Conservation (phyloP, 2,329 filamentous ascomycete species). For the Clarireedia sp. region DNA sequence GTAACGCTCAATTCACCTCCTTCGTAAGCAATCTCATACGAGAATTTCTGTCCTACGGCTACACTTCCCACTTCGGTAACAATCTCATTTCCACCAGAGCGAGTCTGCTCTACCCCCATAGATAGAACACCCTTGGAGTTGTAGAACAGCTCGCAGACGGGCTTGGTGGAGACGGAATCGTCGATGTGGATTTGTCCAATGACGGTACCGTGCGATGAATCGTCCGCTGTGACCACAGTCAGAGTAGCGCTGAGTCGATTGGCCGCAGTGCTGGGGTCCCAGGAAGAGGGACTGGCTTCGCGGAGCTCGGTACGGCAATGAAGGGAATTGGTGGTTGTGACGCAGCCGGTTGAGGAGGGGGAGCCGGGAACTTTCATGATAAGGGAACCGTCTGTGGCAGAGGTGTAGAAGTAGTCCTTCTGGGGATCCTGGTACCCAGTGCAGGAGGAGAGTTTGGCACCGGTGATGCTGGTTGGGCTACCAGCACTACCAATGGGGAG, state of each 20-base stretch:
- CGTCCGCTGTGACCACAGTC: constrained; percentile 26
- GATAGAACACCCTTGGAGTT: constrained; percentile 29
- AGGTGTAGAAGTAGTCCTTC: constrained; percentile 32
- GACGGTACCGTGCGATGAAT: constrained; percentile 32
- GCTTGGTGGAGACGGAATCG: constrained; percentile 32
- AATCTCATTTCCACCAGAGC: constrained; percentile 27
- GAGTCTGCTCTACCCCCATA: constrained; percentile 34
- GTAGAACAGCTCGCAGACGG: constrained; percentile 35
- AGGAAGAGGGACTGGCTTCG: constrained; percentile 29
- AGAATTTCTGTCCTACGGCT: constrained; percentile 29
- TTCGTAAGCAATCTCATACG: constrained; percentile 34
- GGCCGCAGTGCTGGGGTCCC: constrained; percentile 29
- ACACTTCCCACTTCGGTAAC: constrained; percentile 30
- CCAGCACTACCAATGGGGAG: constrained; percentile 31
- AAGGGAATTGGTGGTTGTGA: constrained; percentile 34
- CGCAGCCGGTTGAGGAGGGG: constrained; percentile 28
- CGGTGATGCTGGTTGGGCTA: constrained; percentile 26
- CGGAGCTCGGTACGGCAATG: constrained; percentile 38
- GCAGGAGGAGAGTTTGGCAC: constrained; percentile 31
- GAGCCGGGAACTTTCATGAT: constrained; percentile 35
- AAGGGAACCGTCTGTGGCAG: constrained; percentile 28
- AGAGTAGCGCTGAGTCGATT: constrained; percentile 31
- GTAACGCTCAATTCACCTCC: constrained; percentile 27
- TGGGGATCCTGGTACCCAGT: constrained; percentile 27
- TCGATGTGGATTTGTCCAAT: constrained; percentile 36